Base-by-base conservation (phyloP, 2,329 filamentous ascomycete species). In the Trichoderma asperellum region DNA sequence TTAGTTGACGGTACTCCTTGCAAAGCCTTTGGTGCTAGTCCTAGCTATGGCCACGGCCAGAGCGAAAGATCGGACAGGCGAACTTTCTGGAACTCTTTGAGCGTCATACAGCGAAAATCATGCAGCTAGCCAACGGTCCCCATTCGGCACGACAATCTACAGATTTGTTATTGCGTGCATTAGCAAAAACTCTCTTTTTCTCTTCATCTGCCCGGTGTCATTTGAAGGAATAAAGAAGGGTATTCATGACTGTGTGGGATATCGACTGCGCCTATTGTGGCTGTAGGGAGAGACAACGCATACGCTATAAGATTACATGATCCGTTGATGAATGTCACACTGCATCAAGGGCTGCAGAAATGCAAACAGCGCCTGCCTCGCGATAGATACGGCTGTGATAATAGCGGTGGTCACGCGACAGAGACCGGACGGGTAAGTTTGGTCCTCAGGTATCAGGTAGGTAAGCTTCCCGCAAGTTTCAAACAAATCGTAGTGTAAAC, bases 311-410 rank as follows among this genome's bases (percentile, higher is more conserved):
- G 29, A 63, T 64, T 49, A 55, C 63, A 57, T 27, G 37, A 49
- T 35, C 14, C 37, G 24, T 56, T 35, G 49, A 58, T 47, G 37
- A 29, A 47, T 37, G 63, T 58, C 53, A n/a, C 63, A 58, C 63
- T 32, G 63, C 63, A 58, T 47, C 32, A 49, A 40, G 53, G 27
- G 53, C 62, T 57, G 63, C 63, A 66, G 63, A 35, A 43, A n/a
- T 32, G 49, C 55, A 66, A 66, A 66, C 63, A 49, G 55, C 27
- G 52, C 43, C 16, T 1, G 11, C 59, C 35, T 11, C 18, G 43
- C 5, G 43, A 47, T 4, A 47, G 49, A 27, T 6, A 53, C 27
- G 49, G 49, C n/a, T 37, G 43, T 49, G 43, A 7, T 21, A 5
- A n/a, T 21, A 18, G 53, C 27, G 18, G 47, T 24, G 10, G 12